phyloP scores from a whole-genome alignment of 2,329 filamentous ascomycete genomes.

The Stachybotrys chlorohalonatus region DNA sequence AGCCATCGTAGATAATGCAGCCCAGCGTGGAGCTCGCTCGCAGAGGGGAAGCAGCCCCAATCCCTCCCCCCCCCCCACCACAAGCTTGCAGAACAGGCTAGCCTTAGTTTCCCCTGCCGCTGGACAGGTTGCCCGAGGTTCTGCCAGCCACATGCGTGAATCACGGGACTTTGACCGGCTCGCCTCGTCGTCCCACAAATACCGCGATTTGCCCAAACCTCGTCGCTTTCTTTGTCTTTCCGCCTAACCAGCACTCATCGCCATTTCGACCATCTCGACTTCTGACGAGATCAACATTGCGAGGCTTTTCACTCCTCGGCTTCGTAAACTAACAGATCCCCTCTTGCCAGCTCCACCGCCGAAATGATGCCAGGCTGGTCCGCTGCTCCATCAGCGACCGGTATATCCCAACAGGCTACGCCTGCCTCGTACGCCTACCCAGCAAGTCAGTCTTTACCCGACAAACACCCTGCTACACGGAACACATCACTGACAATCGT shows the following conservation, averaged over 20 bases:
- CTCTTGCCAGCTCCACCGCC: slow-evolving; percentile 8
- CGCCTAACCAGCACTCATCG: not conserved
- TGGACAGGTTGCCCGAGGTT: not conserved
- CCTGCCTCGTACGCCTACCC: slow-evolving; percentile 27
- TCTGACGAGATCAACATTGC: slow-evolving; percentile 4
- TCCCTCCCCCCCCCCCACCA: no score
- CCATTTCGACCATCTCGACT: not conserved
- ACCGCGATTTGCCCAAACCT: slow-evolving; percentile 3
- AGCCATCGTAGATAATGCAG: no score
- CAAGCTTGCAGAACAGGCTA: not conserved
- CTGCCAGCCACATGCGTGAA: not conserved
- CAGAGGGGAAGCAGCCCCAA: no score
- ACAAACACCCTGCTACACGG: not conserved
- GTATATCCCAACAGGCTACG: slow-evolving; percentile 27
- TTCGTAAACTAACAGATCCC: slow-evolving; percentile 14
- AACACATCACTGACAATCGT: slow-evolving; percentile 12
- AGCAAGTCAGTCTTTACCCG: slow-evolving; percentile 21
- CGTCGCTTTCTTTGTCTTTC: not conserved
- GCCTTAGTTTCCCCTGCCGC: not conserved
- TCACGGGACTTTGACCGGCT: not conserved
- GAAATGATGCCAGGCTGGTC: slow-evolving; percentile 28
- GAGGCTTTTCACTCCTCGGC: slow-evolving; percentile 3
- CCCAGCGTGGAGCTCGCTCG: no score
- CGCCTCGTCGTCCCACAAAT: not conserved
- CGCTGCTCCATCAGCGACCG: slow-evolving; percentile 27